phyloP scores from a whole-genome alignment of 2,329 filamentous ascomycete genomes.

The Arthrobotrys musiformis region DNA sequence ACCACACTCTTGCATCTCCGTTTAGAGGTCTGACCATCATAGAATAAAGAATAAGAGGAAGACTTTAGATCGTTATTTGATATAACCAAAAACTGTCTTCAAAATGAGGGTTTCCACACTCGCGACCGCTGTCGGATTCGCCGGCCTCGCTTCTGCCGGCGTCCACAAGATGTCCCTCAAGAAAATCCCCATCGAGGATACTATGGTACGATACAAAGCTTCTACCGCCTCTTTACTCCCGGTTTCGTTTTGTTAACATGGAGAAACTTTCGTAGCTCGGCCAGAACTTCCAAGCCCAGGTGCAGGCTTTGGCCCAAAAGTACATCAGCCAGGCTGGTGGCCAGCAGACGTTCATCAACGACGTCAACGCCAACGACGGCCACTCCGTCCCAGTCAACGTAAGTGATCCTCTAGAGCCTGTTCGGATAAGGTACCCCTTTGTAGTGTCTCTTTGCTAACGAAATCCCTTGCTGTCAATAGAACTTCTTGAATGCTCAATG shows the following conservation, averaged over 20 bases:
- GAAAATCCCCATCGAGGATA: constrained; percentile 91
- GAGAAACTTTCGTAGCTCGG: constrained; percentile 48
- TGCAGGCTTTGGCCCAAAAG: constrained; percentile 89
- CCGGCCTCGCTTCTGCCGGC: constrained; percentile 80
- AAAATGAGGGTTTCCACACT: constrained; percentile 53
- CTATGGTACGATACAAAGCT: constrained; percentile 76
- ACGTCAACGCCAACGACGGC: constrained; percentile 70
- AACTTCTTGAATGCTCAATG: constrained; percentile 99
- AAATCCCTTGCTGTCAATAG: constrained; percentile 48
- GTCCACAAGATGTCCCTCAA: constrained; percentile 97
- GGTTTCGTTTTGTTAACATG: constrained; percentile 6
- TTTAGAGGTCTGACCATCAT: neutral
- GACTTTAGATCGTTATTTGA: constrained; percentile 32
- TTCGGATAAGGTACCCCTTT: neutral
- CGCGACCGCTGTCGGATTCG: constrained; percentile 52
- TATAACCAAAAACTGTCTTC: constrained; percentile 31
- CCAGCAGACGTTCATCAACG: constrained; percentile 82
- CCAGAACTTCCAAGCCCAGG: constrained; percentile 76
- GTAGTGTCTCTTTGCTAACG: neutral
- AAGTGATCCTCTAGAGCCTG: constrained; percentile 18
- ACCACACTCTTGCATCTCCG: constrained; percentile 23
- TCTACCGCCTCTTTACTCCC: neutral
- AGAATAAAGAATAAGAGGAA: constrained; percentile 20
- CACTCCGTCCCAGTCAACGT: constrained; percentile 85
- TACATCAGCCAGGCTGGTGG: constrained; percentile 83